These are phyloP conservation scores for Populus tremula DNA, from an alignment of 345 rosid species.

Conservation along the genomic window DNA sequence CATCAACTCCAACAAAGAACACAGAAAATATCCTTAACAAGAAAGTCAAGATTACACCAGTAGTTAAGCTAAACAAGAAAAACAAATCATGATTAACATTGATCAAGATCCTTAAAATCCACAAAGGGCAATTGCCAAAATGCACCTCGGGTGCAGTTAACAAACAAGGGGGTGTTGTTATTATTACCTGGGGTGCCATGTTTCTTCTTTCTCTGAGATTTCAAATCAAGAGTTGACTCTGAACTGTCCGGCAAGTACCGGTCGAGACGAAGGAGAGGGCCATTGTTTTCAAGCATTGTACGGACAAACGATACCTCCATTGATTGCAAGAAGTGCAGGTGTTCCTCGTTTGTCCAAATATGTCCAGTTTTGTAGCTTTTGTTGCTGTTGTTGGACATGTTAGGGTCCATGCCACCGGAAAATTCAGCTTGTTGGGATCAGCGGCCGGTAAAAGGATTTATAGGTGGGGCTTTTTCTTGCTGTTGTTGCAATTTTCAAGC, in stretches of 20 bases:
- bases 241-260: conserved; percentile 46
- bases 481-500: background rate
- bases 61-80: background rate
- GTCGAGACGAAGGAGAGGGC: conserved; percentile 35
- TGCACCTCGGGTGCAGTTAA: background rate
- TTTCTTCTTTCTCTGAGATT: conserved; percentile 20
- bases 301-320: conserved; percentile 52
- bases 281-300: conserved; percentile 28
- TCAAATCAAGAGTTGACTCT: conserved; percentile 48
- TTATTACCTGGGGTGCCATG: conserved; percentile 20
- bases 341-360: conserved; percentile 53
- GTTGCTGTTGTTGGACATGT: background rate
- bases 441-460: background rate
- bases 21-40: background rate
- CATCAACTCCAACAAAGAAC: background rate
- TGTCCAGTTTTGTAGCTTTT: conserved; percentile 7
- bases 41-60: background rate
- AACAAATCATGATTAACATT: background rate
- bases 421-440: background rate
- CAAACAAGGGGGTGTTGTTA: background rate
- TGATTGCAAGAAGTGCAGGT: conserved; percentile 35
- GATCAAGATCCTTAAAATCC: background rate
- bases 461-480: background rate
- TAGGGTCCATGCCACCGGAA: conserved; percentile 12
- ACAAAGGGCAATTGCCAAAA: background rate